phyloP scores from a whole-genome alignment of 352 stramenopile species.

The Pilasporangium apinafurcum region DNA sequence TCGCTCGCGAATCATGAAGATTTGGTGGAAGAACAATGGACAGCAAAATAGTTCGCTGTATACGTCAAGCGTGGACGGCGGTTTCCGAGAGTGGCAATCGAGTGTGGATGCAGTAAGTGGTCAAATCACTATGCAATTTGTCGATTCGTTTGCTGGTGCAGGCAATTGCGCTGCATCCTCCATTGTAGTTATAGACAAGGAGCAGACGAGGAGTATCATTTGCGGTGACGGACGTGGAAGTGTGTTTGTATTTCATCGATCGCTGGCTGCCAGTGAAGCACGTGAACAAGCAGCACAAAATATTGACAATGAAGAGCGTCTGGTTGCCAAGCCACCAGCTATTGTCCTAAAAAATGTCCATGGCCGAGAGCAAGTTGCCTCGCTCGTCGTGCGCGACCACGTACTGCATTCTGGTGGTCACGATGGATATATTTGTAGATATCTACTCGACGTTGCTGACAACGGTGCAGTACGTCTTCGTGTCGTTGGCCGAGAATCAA shows the following conservation, averaged over 20 bases:
- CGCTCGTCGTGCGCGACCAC: slow-evolving; percentile 31
- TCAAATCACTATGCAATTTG: slow-evolving; percentile 17
- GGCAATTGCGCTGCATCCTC: slow-evolving; percentile 51
- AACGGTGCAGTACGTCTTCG: slow-evolving; percentile 20
- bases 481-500: slow-evolving; percentile 48
- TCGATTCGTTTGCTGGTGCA: slow-evolving; percentile 46
- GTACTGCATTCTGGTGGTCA: slow-evolving; percentile 66
- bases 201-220: slow-evolving; percentile 42
- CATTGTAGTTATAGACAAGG: slow-evolving; percentile 39
- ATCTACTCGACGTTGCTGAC: slow-evolving; percentile 15
- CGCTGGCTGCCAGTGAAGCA: slow-evolving; percentile 4
- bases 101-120: too few species aligned
- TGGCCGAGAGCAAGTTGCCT: slow-evolving; percentile 63
- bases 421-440: slow-evolving; percentile 78
- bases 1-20: slow-evolving; percentile 56
- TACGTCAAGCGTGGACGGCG: slow-evolving; percentile 48
- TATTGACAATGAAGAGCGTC: background rate
- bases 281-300: background rate
- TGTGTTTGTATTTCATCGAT: slow-evolving; percentile 53
- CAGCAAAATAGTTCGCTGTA: slow-evolving; percentile 39
- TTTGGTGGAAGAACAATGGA: slow-evolving; percentile 43
- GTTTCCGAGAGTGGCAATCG: slow-evolving; percentile 49
- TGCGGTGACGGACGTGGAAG: slow-evolving; percentile 69
- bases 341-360: slow-evolving; percentile 46
- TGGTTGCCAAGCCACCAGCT: slow-evolving; percentile 3